Conservation (phyloP, 192 early-diverging fungal species). For the Gigaspora rosea region DNA sequence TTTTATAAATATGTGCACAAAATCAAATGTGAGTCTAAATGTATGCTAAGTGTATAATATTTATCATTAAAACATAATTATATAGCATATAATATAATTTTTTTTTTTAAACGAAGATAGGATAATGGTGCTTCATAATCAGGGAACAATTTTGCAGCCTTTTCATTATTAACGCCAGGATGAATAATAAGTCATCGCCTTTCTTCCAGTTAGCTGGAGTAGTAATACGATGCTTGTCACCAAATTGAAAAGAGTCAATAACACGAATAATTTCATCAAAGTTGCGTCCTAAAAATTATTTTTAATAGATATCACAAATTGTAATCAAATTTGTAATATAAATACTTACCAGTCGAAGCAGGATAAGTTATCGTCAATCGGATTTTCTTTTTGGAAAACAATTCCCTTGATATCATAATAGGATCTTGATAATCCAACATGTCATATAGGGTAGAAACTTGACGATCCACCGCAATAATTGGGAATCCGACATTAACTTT, state of each 20-base stretch:
- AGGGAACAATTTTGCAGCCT: constrained; percentile 84
- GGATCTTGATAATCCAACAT: constrained; percentile 97
- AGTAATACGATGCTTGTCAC: constrained; percentile 84
- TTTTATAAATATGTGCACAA: too few species aligned
- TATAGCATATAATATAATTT: too few species aligned
- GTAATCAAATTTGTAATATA: too few species aligned
- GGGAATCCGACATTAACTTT: constrained; percentile 78
- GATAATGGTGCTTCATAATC: constrained; percentile 77
- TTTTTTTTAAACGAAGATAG: constrained; percentile 71
- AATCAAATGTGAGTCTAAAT: too few species aligned
- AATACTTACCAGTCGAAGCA: constrained; percentile 62
- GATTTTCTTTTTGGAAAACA: constrained; percentile 88
- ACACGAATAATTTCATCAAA: constrained; percentile 96
- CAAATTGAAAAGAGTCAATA: constrained; percentile 91
- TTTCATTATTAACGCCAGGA: constrained; percentile 77
- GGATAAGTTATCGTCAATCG: constrained; percentile 92
- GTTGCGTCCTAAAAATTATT: constrained; percentile 74
- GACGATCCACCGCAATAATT: constrained; percentile 90
- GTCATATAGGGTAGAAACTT: constrained; percentile 89
- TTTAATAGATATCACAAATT: not conserved
- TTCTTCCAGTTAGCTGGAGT: constrained; percentile 94
- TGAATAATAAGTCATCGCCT: constrained; percentile 89
- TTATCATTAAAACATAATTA: too few species aligned
- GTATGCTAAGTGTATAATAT: too few species aligned
- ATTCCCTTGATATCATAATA: constrained; percentile 83